Evolutionary conservation across 225 moss, liverwort and hornwort species (phyloP).

Genomic region (Polytrichum commune): DNA sequence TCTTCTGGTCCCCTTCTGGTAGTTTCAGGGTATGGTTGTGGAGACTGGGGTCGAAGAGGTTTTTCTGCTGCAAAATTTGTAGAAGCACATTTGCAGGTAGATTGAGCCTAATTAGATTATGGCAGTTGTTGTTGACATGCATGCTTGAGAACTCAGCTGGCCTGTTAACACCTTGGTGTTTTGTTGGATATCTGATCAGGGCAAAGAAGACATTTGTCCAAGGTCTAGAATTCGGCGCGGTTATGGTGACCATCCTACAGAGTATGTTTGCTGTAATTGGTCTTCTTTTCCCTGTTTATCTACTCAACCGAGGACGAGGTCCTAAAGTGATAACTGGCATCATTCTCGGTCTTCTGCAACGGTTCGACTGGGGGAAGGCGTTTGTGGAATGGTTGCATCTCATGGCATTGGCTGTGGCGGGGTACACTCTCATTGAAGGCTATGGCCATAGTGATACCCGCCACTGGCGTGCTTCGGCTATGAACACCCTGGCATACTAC

Average conservation of each 20-base stretch:
- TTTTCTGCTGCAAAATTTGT: too few relatives aligned
- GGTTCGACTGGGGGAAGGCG: slow-evolving; percentile 1
- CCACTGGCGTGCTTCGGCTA: neutral
- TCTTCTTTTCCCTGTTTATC: neutral
- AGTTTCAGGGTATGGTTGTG: too few relatives aligned
- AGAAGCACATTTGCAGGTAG: too few relatives aligned
- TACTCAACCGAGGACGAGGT: neutral
- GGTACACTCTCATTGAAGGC: slow-evolving; percentile 2
- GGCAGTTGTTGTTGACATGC: too few relatives aligned
- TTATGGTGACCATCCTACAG: slow-evolving; percentile 8
- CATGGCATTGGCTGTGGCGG: neutral
- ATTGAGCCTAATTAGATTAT: too few relatives aligned
- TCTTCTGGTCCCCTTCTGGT: too few relatives aligned
- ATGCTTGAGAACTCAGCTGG: too few relatives aligned
- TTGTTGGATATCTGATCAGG: too few relatives aligned
- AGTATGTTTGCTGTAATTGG: neutral
- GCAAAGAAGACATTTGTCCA: neutral
- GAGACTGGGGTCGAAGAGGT: too few relatives aligned
- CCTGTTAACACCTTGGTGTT: too few relatives aligned
- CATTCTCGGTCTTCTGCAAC: neutral
- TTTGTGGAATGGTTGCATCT: slow-evolving; percentile 8
- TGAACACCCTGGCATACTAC: slow-evolving; percentile 3
- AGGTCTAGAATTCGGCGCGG: neutral
- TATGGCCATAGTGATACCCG: neutral
- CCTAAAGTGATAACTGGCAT: neutral